phyloP scores from a whole-genome alignment of 768 basidiomycete genomes.

The Arthromyces matolae region DNA sequence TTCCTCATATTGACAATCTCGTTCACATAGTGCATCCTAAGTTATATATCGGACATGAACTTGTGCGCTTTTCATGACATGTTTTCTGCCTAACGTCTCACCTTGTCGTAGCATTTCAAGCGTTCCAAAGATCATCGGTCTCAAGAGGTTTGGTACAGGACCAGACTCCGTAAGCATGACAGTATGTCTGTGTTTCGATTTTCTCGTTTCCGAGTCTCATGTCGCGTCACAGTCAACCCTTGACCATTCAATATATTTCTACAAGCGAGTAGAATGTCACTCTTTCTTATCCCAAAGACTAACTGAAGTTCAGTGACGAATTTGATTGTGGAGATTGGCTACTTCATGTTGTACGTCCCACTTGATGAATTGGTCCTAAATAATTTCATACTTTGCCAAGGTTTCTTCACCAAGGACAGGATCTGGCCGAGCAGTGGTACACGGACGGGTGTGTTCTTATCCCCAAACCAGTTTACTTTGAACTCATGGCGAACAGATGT shows the following conservation, averaged over 20 bases:
- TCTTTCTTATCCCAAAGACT: background rate
- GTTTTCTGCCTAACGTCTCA: conserved; percentile 2
- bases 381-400: conserved; percentile 28
- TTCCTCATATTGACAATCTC: no score
- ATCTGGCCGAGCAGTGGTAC: conserved; percentile 65
- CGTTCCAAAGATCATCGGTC: conserved; percentile 50
- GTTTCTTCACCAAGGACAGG: conserved; percentile 61
- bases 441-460: conserved; percentile 57
- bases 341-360: conserved; percentile 67
- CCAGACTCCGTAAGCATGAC: conserved; percentile 57
- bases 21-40: conserved; percentile 79
- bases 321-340: conserved; percentile 82
- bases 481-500: conserved; percentile 43
- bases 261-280: conserved; percentile 44
- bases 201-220: conserved; percentile 3
- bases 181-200: conserved; percentile 35
- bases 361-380: background rate
- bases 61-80: conserved; percentile 48
- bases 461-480: background rate
- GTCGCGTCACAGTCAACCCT: conserved; percentile 51
- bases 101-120: conserved; percentile 46
- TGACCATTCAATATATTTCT: conserved; percentile 80
- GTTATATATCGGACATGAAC: conserved; percentile 74
- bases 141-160: conserved; percentile 46
- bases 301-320: conserved; percentile 44